Base-by-base conservation (phyloP, 2,329 filamentous ascomycete species). In the Ceratocystis lukuohia region DNA sequence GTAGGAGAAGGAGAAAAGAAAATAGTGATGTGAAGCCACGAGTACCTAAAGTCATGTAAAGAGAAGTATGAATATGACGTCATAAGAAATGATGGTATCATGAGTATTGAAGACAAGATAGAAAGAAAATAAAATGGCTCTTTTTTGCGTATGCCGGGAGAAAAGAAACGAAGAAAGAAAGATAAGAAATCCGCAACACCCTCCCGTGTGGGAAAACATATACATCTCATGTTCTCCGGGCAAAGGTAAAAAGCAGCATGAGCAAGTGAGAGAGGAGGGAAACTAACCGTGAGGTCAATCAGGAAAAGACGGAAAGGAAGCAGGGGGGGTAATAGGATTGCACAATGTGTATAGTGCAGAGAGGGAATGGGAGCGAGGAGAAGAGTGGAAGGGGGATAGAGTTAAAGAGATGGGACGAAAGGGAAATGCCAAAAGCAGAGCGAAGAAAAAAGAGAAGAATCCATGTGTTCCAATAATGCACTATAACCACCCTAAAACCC, bases 51-150 rank as follows among this genome's bases (percentile, higher is more conserved):
- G 50, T 59, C 53, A 59, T 59, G 53, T 30, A 59, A 46, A n/a
- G 61, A 41, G 20, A 28, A 37, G 53, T 33, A 64, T 22, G 33
- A 22, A 15, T 64, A 64, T 64, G 62, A 64, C 46, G 62, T 64
- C 62, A 64, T 64, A 50, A 56, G 62, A 64, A 50, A 64, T 64
- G 62, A 64, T 64, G 62, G 62, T 64, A 64, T 64, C 62, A 64
- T 41, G 62, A 53, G 62, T 64, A 64, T 41, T 64, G 25, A 41
- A 64, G 45, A 56, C 28, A 50, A 37, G 46, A 44, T 37, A 33
- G 41, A 28, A 45, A 37, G 15, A 64, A 46, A 64, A 50, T 37
- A 33, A 30, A 46, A 65, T 59, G 41, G 22, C 53, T 59, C 30
- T 46, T 17, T 12, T 22, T 20, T 37, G 33, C 33, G 33, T 37